These are phyloP conservation scores for Saccharomycopsis fermentans DNA, from an alignment of 805 yeast genomes.

Conservation along the genomic window DNA sequence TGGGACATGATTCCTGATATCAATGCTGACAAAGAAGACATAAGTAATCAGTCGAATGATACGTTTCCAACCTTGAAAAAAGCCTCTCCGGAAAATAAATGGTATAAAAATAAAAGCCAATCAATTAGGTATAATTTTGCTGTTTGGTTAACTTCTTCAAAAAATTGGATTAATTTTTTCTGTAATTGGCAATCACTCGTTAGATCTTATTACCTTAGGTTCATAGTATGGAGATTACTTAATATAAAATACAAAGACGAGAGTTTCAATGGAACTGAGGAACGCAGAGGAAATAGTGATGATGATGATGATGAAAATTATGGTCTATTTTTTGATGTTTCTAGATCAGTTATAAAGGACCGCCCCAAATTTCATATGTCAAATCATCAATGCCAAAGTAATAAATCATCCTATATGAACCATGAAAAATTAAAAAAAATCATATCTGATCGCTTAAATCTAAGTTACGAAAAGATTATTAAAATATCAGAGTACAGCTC, in stretches of 20 bases:
- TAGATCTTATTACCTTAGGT: slow-evolving; percentile 55
- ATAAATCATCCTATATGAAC: slow-evolving; percentile 4
- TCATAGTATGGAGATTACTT: slow-evolving; percentile 55
- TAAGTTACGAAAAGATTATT: slow-evolving; percentile 15
- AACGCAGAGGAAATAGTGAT: neutral
- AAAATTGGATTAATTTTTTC: slow-evolving; percentile 47
- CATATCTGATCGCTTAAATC: slow-evolving; percentile 18
- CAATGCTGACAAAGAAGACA: neutral
- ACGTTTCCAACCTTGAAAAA: neutral
- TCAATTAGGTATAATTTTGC: slow-evolving; percentile 41
- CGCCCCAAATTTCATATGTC: neutral
- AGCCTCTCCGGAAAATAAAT: slow-evolving; percentile 19
- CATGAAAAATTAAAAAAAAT: slow-evolving; percentile 14
- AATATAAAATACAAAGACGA: neutral
- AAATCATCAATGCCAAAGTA: neutral
- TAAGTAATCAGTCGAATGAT: neutral
- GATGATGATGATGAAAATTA: neutral
- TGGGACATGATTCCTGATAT: slow-evolving; percentile 58
- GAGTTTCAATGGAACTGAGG: neutral
- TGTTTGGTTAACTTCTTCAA: slow-evolving; percentile 41
- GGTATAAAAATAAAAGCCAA: slow-evolving; percentile 33
- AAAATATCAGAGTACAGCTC: slow-evolving; percentile 17
- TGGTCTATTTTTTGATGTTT: neutral
- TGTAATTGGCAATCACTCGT: slow-evolving; percentile 77
- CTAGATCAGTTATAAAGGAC: neutral